Base-by-base conservation (phyloP, 148 eudicot genomes). In the Arctostaphylos glauca region DNA sequence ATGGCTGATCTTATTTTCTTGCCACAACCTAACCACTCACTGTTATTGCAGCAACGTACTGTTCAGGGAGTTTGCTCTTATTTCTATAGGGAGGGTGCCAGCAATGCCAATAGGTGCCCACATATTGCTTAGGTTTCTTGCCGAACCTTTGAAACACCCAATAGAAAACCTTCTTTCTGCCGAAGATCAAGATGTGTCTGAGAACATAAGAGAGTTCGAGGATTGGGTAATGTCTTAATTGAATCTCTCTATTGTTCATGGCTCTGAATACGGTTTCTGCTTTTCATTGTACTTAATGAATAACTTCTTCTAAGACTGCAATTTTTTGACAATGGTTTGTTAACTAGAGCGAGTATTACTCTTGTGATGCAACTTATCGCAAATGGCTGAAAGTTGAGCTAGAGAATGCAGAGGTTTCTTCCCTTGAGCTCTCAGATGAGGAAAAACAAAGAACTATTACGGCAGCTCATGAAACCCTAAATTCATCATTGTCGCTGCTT, bases 51-150 rank as follows among this genome's bases (percentile, higher is more conserved):
- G 99, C 92, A 96, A 96, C 84, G 84, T 92, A 82, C 89, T 96
- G 80, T 96, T 96, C 88, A 84, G 99, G 87, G 99, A 96, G 84
- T 96, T 96, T 85, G 93, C 99, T 87, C 89, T 96, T 75, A 92
- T 94, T 68, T 94, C 99, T 49, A 94, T 96, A 97, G 93, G 99
- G 98, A 96, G 99, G 90, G 98, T 94, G 67, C 97, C 99, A 70
- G 90, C 88, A 83, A 87, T 94, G 91, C 99, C 98, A 41, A 84
- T 90, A 83, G 99, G 99, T 53, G 95, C 99, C 6, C 99, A 96
- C 84, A 90, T 90, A 56, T 86, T 96, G 88, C 98, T 96, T 83
- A 90, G 99, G 75, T 94, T 94, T 82, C 99, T 96, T 85, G 98
- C 98, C 21, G 99, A 94, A 86, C 98, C 97, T 76, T 85, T 96